Evolutionary conservation across 345 rosid genomes (phyloP), one percentile per base, ranked within the genome.

Genomic region (Eucalyptus marginata): DNA sequence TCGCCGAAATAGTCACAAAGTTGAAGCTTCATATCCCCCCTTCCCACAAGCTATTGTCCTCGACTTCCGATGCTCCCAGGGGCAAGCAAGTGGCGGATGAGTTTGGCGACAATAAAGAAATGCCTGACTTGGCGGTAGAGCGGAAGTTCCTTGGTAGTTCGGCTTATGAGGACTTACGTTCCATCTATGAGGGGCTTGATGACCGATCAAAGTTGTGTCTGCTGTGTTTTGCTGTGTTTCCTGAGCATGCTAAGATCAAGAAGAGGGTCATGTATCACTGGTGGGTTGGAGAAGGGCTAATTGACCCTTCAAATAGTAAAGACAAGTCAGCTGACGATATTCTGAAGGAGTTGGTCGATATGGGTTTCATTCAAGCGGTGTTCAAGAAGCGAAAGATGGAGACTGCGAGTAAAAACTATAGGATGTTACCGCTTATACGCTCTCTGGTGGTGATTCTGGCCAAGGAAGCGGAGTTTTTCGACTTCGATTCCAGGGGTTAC

Each of bases 261-360:
- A 90, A 80, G 88, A 87, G 87, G 33, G 46, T 62, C 12, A 50
- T 90, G 90, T 54, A 86, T 47, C 49, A 90, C 83, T 90, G 91
- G 91, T 90, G 91, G 92, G 86, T 89, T 43, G 91, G 90, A 13
- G 92, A 91, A 50, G 91, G 88, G 10, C 18, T 88, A 16, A 43
- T 88, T 31, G 68, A 27, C n/a, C 68, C 51, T 62, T 49, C 52
- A 36, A 71, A 71, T 36, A 11, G 84, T 12, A 16, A 18, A 14
- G 88, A 44, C 44, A 80, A 86, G 59, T 87, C 87, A 49, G 88
- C 56, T 8, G 91, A 87, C 51, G 87, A 81, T 29, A 59, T 86
- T n/a, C 88, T 92, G 83, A 52, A 81, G 59, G 86, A 89, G 22
- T 36, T 92, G 15, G n/a, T 86, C 13, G 68, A 85, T 1, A 44